These are phyloP conservation scores for Carallia brachiata DNA, from an alignment of 345 rosid species.

Conservation along the genomic window DNA sequence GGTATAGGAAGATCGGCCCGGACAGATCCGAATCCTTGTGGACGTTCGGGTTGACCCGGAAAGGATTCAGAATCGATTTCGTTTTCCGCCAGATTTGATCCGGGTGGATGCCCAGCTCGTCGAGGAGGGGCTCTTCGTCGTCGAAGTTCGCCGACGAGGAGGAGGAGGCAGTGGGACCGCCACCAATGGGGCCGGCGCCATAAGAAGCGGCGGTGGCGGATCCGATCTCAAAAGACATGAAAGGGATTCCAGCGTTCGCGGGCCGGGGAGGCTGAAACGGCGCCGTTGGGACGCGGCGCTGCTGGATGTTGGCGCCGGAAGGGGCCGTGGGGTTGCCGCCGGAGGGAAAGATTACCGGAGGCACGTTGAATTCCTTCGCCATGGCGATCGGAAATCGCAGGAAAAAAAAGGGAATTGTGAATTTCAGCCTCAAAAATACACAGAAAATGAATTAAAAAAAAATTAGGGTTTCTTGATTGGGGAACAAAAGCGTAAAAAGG, in stretches of 20 bases:
- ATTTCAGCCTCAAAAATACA: too few species aligned
- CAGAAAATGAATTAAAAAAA: too few species aligned
- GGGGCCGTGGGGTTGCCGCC: conserved; percentile 47
- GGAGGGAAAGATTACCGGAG: conserved; percentile 54
- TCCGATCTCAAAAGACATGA: conserved; percentile 92
- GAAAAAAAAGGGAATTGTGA: too few species aligned
- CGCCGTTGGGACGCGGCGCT: conserved; percentile 66
- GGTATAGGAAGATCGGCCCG: conserved; percentile 78
- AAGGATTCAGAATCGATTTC: conserved; percentile 73
- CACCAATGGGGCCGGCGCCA: conserved; percentile 56
- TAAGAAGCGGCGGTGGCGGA: conserved; percentile 48
- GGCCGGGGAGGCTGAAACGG: conserved; percentile 85
- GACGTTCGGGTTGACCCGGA: conserved; percentile 60
- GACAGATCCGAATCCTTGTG: conserved; percentile 87
- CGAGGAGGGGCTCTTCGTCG: conserved; percentile 90
- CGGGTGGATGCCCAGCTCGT: conserved; percentile 96
- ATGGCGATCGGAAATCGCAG: conserved; percentile 22
- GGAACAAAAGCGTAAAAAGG: too few species aligned
- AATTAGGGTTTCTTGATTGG: too few species aligned
- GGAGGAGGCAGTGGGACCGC: conserved; percentile 18
- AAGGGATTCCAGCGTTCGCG: conserved; percentile 63
- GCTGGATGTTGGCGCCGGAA: conserved; percentile 50
- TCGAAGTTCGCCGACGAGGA: conserved; percentile 51
- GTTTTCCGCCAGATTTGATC: conserved; percentile 95
- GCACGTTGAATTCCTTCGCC: conserved; percentile 71